These are phyloP conservation scores for Fusarium subtropicale DNA, from an alignment of 2,329 filamentous ascomycete genomes.

Conservation along the genomic window DNA sequence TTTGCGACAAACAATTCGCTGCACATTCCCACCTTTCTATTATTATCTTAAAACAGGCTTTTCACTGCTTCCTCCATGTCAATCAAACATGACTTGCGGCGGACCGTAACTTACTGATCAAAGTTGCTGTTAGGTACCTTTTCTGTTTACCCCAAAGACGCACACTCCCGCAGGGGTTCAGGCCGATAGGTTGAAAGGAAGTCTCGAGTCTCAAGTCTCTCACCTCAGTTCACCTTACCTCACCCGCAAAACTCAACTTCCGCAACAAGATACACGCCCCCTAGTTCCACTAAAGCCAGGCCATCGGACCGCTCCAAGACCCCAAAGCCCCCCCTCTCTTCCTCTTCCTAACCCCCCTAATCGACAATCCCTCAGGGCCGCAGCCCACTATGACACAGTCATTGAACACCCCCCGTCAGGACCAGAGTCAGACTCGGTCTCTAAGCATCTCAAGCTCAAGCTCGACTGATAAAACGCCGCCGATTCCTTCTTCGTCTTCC, in stretches of 20 bases:
- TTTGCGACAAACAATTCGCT: background rate
- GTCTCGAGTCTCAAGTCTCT: constrained; percentile 13
- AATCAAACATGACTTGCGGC: constrained; percentile 17
- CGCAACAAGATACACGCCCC: constrained; percentile 25
- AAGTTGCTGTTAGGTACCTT: constrained; percentile 36
- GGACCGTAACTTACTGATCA: constrained; percentile 32
- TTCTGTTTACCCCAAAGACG: constrained; percentile 22
- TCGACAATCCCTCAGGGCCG: constrained; percentile 45
- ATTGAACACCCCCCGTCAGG: constrained; percentile 45
- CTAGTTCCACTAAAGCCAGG: constrained; percentile 37
- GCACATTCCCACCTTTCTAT: background rate
- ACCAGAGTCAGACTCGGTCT: constrained; percentile 23
- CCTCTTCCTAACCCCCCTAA: constrained; percentile 39
- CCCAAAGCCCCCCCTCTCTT: constrained; percentile 23
- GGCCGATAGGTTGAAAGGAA: constrained; percentile 6
- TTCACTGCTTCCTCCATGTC: constrained; percentile 10
- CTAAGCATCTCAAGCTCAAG: constrained; percentile 41
- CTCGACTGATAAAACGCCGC: constrained; percentile 47
- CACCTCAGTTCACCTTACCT: constrained; percentile 32
- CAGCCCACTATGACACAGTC: constrained; percentile 50
- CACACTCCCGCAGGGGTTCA: constrained; percentile 35
- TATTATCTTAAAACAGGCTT: constrained; percentile 20
- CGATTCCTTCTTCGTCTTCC: constrained; percentile 57
- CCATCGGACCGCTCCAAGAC: constrained; percentile 41
- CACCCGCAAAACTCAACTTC: constrained; percentile 20